Base-by-base conservation (phyloP, 148 eudicot genomes). In the Dysphania ambrosioides region DNA sequence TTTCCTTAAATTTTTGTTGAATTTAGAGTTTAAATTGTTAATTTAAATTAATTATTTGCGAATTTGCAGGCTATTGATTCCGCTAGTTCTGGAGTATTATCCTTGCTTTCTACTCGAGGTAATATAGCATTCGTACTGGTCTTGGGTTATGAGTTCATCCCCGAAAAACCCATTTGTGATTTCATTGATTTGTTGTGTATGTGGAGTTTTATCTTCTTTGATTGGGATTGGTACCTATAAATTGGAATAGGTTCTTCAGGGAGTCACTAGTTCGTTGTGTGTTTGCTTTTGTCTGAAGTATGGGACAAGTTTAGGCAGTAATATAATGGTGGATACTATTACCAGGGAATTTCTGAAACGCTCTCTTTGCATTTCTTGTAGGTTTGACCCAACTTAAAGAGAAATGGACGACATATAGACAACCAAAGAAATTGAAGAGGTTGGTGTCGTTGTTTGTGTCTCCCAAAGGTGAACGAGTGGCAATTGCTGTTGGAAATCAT, bases 371-470 rank as follows among this genome's bases (percentile, higher is more conserved):
- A 16, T 74, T 30, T 69, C 36, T 38, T 83, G 63, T 83, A 93
- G 98, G 93, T 69, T 68, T 95, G 78, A 66, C 85, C 63, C 87
- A 87, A 78, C 80, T 95, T 35, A 92, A 86, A 85, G 96, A 90
- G 74, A 92, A 81, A 82, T 93, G 94, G 98, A 87, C 79, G 32
- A 83, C 71, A 42, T 73, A 82, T 69, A 76, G 78, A 76, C 88
- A 79, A 60, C 91, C 88, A 32, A 87, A 67, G 75, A 92, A 82
- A 79, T 68, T 74, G 80, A 86, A 82, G 83, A 90, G 83, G 82
- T 85, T 76, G 75, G 79, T 80, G 70, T 90, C 99, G 23, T 77
- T 95, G 74, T 92, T 92, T 73, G 88, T 95, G 71, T 90, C 99
- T 74, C 87, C 94, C 47, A 82, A 78, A 32, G 96, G 93, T 27